phyloP scores from a whole-genome alignment of 768 basidiomycete genomes.

The Gymnopilus dilepis region DNA sequence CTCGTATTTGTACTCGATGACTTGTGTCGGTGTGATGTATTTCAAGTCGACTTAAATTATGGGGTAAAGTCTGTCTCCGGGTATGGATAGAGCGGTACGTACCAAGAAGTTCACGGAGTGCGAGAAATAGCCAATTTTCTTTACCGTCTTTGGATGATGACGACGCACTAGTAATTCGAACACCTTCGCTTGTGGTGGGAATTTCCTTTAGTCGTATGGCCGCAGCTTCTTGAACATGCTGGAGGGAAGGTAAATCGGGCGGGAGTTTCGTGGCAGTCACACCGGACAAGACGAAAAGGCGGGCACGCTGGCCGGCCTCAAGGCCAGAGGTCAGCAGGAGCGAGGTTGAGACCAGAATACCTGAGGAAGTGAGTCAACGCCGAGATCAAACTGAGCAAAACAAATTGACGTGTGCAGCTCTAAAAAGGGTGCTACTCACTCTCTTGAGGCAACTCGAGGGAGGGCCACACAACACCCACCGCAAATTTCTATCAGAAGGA shows the following conservation, averaged over 20 bases:
- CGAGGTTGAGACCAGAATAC: constrained; percentile 58
- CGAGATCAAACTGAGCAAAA: constrained; percentile 17
- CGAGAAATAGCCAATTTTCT: constrained; percentile 70
- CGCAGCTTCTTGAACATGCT: constrained; percentile 53
- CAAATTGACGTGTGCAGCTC: constrained; percentile 20
- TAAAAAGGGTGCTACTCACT: constrained; percentile 46
- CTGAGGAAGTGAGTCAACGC: constrained; percentile 39
- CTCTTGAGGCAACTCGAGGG: constrained; percentile 59
- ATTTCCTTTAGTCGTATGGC: constrained; percentile 60
- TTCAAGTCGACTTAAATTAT: constrained; percentile 66
- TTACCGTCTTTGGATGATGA: constrained; percentile 34
- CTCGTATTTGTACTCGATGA: constrained; percentile 69
- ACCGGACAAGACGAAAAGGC: constrained; percentile 54
- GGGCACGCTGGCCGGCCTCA: constrained; percentile 50
- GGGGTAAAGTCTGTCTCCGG: constrained; percentile 16
- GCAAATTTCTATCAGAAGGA: constrained; percentile 55
- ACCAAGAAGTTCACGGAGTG: constrained; percentile 75
- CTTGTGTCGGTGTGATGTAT: constrained; percentile 65
- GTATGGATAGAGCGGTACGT: constrained; percentile 24
- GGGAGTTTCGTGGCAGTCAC: constrained; percentile 39
- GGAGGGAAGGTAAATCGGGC: constrained; percentile 55
- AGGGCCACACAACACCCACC: constrained; percentile 81
- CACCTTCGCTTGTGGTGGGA: constrained; percentile 20
- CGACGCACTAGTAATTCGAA: constrained; percentile 18
- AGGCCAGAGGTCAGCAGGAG: constrained; percentile 67